A percentile compares a stretch with the other conserved stretches of the same genome.
Evolutionary conservation across 805 yeast genomes (phyloP).

Genomic region (Pichia nakasei): DNA sequence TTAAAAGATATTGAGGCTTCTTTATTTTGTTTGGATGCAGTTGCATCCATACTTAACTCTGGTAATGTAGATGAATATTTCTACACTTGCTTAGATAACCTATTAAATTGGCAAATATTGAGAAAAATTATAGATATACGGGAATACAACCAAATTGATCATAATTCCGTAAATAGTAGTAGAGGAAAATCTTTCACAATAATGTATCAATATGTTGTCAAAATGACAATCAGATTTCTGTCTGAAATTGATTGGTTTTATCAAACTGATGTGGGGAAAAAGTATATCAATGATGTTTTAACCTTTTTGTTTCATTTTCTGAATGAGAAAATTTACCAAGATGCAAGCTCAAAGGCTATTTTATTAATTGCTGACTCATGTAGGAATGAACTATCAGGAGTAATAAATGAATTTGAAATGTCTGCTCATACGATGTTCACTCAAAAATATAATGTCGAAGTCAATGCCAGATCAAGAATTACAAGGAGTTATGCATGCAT

Average conservation of each 20-base stretch:
- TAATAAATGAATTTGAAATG: constrained; percentile 40
- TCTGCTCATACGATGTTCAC: constrained; percentile 40
- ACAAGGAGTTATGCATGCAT: constrained; percentile 56
- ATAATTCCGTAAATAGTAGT: too few relatives aligned
- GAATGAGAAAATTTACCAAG: constrained; percentile 8
- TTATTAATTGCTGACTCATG: constrained; percentile 50
- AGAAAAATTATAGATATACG: constrained; percentile 9
- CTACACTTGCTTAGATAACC: constrained; percentile 13
- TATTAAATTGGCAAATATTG: constrained; percentile 27
- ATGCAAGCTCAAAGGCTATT: constrained; percentile 46
- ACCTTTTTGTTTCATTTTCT: constrained; percentile 33
- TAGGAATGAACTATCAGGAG: constrained; percentile 31
- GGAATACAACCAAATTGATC: neutral
- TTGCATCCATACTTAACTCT: constrained; percentile 44
- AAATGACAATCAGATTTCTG: constrained; percentile 48
- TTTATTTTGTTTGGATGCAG: constrained; percentile 45
- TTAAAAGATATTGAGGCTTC: constrained; percentile 48
- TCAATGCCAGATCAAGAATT: constrained; percentile 50
- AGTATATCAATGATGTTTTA: constrained; percentile 42
- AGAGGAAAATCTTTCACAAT: neutral
- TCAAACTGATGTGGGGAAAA: constrained; percentile 34
- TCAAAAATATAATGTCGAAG: constrained; percentile 18
- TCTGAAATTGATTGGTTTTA: constrained; percentile 56
- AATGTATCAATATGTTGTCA: constrained; percentile 24
- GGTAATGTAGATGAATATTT: constrained; percentile 21